Evolutionary conservation across 192 early-diverging fungal genomes (phyloP).

Genomic region (Coemansia sp.): DNA sequence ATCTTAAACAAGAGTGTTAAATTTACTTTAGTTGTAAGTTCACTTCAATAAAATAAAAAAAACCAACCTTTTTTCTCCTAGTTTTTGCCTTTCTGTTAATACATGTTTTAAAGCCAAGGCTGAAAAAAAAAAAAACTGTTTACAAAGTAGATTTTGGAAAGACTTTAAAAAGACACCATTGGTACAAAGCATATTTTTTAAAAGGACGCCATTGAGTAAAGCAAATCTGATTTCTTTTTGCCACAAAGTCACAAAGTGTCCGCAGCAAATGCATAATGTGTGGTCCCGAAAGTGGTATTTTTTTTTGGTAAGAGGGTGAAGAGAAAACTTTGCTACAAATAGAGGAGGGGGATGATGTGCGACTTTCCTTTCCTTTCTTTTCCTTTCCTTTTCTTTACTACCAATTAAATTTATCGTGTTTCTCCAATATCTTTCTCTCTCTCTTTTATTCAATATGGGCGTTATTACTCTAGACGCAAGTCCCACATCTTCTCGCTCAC

Average conservation of each 20-base stretch:
- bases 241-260: background rate
- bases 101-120: background rate
- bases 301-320: background rate
- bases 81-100: background rate
- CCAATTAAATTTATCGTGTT: background rate
- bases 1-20: no score
- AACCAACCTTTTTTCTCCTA: background rate
- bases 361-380: background rate
- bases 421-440: background rate
- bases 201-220: background rate
- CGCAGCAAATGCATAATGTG: background rate
- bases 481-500: background rate
- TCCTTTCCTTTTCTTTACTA: background rate
- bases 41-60: background rate
- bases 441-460: background rate
- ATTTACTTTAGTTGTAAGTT: background rate
- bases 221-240: background rate
- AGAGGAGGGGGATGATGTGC: no score
- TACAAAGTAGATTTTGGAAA: no score
- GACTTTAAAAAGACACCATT: no score
- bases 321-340: background rate
- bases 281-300: background rate
- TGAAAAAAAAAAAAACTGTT: background rate
- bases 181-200: no score
- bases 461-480: background rate